phyloP scores from a whole-genome alignment of 345 rosid genomes.

The Laguncularia racemosa region DNA sequence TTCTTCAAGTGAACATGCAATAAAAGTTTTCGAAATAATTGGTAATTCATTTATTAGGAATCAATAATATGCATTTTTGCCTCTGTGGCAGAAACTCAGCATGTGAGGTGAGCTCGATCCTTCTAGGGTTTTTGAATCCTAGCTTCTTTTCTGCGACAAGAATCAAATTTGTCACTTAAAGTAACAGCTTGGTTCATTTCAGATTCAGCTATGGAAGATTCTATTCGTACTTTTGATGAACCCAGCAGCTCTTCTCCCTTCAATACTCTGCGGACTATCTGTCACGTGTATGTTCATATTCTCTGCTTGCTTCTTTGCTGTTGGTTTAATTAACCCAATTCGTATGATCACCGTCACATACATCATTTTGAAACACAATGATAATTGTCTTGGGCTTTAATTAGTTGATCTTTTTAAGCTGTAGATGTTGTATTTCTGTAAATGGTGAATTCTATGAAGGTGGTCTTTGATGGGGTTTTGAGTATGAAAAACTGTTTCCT shows the following conservation, averaged over 20 bases:
- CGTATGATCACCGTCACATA: no score
- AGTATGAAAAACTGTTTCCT: not conserved
- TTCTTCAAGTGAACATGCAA: no score
- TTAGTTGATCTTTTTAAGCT: not conserved
- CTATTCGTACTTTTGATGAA: constrained; percentile 29
- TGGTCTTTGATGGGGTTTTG: not conserved
- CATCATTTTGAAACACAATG: no score
- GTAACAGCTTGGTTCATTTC: not conserved
- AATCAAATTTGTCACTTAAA: no score
- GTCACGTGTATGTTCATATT: constrained; percentile 54
- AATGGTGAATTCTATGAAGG: not conserved
- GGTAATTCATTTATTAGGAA: no score
- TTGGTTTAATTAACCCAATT: not conserved
- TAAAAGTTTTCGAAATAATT: no score
- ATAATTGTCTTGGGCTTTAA: no score
- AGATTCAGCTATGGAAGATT: constrained; percentile 20
- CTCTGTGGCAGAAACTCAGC: no score
- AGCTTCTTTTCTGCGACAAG: no score
- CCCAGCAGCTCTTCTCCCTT: constrained; percentile 40
- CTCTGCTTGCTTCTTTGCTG: not conserved
- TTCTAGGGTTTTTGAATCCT: no score
- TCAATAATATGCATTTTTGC: no score
- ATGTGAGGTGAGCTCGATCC: no score
- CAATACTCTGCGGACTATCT: constrained; percentile 47
- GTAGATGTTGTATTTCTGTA: not conserved